Evolutionary conservation across 805 yeast genomes (phyloP).

Genomic region (Candida coleopterorum): DNA sequence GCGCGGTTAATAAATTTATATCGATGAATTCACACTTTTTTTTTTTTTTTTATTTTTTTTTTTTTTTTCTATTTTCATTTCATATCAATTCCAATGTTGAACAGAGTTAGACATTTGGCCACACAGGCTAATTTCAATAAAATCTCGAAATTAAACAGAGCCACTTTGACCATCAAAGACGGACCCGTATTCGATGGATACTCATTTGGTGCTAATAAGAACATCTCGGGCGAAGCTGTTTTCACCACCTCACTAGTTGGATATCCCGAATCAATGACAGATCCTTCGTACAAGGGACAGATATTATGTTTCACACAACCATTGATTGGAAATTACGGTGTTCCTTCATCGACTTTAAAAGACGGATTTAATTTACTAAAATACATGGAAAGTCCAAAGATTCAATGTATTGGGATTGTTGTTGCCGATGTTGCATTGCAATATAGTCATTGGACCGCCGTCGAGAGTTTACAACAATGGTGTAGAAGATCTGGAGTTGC

Average conservation of each 20-base stretch:
- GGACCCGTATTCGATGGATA: constrained; percentile 92
- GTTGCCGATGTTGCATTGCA: constrained; percentile 94
- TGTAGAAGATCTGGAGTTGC: constrained; percentile 95
- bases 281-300: constrained; percentile 97
- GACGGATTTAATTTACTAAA: constrained; percentile 84
- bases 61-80: no score
- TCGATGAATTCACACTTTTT: no score
- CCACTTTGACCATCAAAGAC: constrained; percentile 84
- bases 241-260: constrained; percentile 98
- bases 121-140: constrained; percentile 21
- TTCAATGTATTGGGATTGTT: constrained; percentile 93
- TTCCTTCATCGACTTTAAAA: constrained; percentile 75
- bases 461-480: constrained; percentile 92
- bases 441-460: constrained; percentile 99
- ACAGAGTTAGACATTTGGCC: constrained; percentile 16
- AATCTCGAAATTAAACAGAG: constrained; percentile 58
- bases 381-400: constrained; percentile 85
- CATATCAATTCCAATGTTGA: no score
- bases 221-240: constrained; percentile 94
- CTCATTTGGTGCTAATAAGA: constrained; percentile 93
- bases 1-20: constrained; percentile 8
- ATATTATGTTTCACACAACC: constrained; percentile 97
- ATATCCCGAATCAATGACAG: constrained; percentile 98
- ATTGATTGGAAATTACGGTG: constrained; percentile 96
- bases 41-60: no score